Evolutionary conservation across 2,329 filamentous ascomycete genomes (phyloP).

Genomic region (Sclerotinia minor): DNA sequence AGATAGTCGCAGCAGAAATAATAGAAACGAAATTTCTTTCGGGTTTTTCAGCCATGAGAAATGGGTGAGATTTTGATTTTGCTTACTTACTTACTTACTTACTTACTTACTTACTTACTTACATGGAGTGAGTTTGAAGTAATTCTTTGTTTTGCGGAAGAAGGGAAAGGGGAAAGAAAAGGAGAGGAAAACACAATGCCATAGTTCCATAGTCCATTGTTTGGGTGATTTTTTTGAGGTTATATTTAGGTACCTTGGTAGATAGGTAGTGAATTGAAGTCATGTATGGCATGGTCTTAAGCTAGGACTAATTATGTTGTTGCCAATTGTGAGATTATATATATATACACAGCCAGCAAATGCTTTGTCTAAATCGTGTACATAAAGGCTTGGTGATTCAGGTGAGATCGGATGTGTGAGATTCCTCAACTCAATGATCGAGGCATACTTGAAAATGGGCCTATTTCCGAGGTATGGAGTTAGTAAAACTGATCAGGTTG

Average conservation of each 20-base stretch:
- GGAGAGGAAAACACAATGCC: background rate
- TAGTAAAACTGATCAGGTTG: background rate
- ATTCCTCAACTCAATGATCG: background rate
- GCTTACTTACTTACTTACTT: no score
- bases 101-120: no score
- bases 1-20: no score
- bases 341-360: background rate
- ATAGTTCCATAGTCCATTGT: background rate
- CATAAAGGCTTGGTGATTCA: background rate
- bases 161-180: background rate
- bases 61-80: no score
- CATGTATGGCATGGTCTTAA: background rate
- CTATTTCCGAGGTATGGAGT: constrained; percentile 1
- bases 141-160: background rate
- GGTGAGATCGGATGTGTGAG: constrained; percentile 13
- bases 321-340: no score
- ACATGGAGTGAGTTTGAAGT: background rate
- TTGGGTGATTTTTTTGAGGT: background rate
- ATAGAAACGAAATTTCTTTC: no score
- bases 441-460: background rate
- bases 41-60: no score
- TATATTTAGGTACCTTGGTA: background rate
- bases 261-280: background rate
- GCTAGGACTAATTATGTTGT: background rate
- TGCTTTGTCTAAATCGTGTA: background rate